Conservation (phyloP, 352 stramenopile genomes). For the Blastocystis sp. region DNA sequence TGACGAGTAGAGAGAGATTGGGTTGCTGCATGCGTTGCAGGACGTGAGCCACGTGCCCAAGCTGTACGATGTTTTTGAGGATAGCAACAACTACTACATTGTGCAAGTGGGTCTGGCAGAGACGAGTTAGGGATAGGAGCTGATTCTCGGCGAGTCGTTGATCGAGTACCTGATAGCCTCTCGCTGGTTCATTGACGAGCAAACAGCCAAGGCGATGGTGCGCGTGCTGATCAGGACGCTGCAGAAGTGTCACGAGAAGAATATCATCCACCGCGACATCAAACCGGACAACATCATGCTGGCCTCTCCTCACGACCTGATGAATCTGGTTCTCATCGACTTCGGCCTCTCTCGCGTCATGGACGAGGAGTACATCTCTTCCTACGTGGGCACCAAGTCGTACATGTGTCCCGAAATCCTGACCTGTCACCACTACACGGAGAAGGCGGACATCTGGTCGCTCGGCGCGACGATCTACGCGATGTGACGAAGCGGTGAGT, state of each 20-base stretch:
- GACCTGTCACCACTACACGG: background rate
- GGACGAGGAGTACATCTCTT: background rate
- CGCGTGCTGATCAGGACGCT: background rate
- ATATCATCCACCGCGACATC: constrained; percentile 89
- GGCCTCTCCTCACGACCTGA: background rate
- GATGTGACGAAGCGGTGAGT: background rate
- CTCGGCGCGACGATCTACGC: background rate
- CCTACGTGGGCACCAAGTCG: background rate
- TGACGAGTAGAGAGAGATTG: background rate
- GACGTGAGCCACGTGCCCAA: background rate
- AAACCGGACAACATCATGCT: constrained; percentile 95
- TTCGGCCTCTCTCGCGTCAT: background rate
- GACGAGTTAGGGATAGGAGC: background rate
- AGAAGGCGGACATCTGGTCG: background rate
- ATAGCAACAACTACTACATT: background rate
- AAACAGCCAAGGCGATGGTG: background rate
- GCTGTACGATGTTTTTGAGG: background rate
- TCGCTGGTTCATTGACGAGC: background rate
- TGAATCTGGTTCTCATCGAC: background rate
- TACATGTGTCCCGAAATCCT: background rate
- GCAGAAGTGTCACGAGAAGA: background rate
- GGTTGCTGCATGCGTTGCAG: background rate
- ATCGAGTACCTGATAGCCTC: background rate
- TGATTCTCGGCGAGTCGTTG: background rate
- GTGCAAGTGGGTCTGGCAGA: background rate